Evolutionary conservation across 1,139 yeast genomes (phyloP).

Genomic region (Kurtzmaniella quercitrusa): DNA sequence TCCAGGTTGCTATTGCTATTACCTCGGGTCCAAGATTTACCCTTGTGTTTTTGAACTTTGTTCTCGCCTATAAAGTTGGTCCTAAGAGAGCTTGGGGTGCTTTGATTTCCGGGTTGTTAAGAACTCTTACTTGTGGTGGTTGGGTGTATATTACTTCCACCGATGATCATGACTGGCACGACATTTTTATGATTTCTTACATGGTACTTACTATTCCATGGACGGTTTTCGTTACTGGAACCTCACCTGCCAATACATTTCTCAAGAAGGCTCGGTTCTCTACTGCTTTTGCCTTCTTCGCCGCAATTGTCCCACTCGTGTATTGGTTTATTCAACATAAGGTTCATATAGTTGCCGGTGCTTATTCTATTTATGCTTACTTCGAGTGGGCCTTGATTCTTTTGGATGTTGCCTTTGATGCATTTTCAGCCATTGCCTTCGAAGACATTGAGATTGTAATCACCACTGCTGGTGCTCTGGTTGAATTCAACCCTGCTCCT

Average conservation of each 20-base stretch:
- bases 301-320: constrained; percentile 70
- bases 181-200: constrained; percentile 88
- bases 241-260: constrained; percentile 47
- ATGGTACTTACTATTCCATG: constrained; percentile 89
- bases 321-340: constrained; percentile 93
- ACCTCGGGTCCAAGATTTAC: constrained; percentile 87
- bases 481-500: constrained; percentile 6
- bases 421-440: constrained; percentile 74
- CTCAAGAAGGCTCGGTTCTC: constrained; percentile 50
- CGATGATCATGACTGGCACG: constrained; percentile 96
- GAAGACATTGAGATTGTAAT: constrained; percentile 45
- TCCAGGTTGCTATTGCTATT: constrained; percentile 77
- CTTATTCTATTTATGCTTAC: constrained; percentile 90
- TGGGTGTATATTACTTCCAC: constrained; percentile 98
- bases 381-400: constrained; percentile 89
- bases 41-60: constrained; percentile 58
- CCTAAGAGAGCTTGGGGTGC: constrained; percentile 37
- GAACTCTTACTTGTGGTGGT: constrained; percentile 96
- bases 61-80: constrained; percentile 26
- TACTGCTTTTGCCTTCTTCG: constrained; percentile 62
- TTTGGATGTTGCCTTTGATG: constrained; percentile 80
- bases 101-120: constrained; percentile 58
- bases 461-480: constrained; percentile 17
- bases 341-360: constrained; percentile 84
- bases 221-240: constrained; percentile 61